phyloP scores from a whole-genome alignment of 371 early-diverging fungal species.

The Syncephalis plumigaleata region DNA sequence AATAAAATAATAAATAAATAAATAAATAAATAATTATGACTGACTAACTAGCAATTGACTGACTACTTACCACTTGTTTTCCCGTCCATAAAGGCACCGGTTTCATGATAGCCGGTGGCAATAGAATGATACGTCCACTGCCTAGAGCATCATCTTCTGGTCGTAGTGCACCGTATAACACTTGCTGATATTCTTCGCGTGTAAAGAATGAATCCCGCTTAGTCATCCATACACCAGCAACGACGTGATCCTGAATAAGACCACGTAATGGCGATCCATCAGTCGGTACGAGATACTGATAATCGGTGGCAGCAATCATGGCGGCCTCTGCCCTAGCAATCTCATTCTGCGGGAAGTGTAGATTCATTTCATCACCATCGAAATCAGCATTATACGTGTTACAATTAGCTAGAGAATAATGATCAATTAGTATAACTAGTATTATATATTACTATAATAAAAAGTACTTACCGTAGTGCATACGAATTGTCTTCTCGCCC shows the following conservation, averaged over 20 bases:
- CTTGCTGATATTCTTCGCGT: constrained; percentile 82
- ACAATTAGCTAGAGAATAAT: constrained; percentile 29
- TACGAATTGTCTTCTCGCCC: constrained; percentile 96
- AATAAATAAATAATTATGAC: constrained; percentile 2
- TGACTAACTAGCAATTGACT: constrained; percentile 4
- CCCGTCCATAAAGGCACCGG: constrained; percentile 93
- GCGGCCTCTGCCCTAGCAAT: constrained; percentile 91
- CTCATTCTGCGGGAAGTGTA: constrained; percentile 98
- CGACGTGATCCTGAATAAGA: constrained; percentile 99
- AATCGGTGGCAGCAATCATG: constrained; percentile 89
- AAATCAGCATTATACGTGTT: constrained; percentile 99
- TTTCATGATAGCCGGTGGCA: constrained; percentile 77
- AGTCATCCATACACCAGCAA: constrained; percentile 90
- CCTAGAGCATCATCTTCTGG: constrained; percentile 53
- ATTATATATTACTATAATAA: constrained; percentile 14
- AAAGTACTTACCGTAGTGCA: constrained; percentile 83
- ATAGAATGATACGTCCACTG: constrained; percentile 51
- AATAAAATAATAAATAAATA: constrained; percentile 3
- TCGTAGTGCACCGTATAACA: constrained; percentile 74
- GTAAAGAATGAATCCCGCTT: constrained; percentile 81
- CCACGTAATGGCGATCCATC: constrained; percentile 98
- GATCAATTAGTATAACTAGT: constrained; percentile 3
- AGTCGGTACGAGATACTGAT: constrained; percentile 97
- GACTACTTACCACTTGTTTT: constrained; percentile 70
- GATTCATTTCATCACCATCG: constrained; percentile 99